Conservation (phyloP, 805 yeast species). For the Candida anglica region DNA sequence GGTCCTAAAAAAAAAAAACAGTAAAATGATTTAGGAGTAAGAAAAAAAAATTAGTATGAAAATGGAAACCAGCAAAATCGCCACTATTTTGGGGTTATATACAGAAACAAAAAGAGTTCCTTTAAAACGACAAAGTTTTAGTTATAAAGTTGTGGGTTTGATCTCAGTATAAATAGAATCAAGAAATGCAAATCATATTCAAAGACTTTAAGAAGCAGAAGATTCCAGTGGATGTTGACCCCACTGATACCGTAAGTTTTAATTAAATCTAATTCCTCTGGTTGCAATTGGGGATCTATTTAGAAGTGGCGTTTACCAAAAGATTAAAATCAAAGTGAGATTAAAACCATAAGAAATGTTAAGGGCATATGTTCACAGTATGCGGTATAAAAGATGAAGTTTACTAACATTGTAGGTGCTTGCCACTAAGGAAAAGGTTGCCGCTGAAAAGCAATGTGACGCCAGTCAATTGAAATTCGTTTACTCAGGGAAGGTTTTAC, state of each 20-base stretch:
- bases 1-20: not conserved
- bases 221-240: constrained; percentile 74
- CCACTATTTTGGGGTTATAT: not conserved
- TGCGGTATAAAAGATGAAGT: not conserved
- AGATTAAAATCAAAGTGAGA: too few species aligned
- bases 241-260: constrained; percentile 55
- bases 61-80: not conserved
- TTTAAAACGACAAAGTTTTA: too few species aligned
- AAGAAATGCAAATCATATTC: constrained; percentile 70
- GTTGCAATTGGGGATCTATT: too few species aligned
- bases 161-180: too few species aligned
- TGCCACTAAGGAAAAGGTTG: constrained; percentile 71
- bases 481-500: constrained; percentile 86
- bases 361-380: too few species aligned
- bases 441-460: constrained; percentile 63
- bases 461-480: constrained; percentile 79
- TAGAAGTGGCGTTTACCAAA: too few species aligned
- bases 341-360: too few species aligned
- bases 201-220: constrained; percentile 93
- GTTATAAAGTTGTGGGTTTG: too few species aligned
- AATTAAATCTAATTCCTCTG: too few species aligned
- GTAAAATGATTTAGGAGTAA: not conserved
- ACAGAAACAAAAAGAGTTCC: too few species aligned
- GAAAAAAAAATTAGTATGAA: not conserved
- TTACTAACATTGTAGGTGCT: constrained; percentile 39